A percentile compares a stretch with the other conserved stretches of the same genome.
Conservation (phyloP, 2,329 filamentous ascomycete species). For the Paraphoma chrysanthemicola region DNA sequence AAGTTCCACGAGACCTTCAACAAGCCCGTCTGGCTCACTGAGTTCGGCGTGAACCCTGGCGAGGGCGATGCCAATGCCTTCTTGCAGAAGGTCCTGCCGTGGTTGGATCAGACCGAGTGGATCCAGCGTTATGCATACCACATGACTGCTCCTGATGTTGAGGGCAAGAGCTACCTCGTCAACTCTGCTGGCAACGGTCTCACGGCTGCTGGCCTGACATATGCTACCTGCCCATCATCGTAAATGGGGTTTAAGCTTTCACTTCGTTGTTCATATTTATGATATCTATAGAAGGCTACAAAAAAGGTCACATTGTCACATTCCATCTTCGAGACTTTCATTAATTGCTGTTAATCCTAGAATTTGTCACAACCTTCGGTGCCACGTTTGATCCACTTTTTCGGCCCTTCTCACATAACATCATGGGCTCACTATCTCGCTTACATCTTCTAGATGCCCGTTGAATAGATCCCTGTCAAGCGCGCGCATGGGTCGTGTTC, state of each 20-base stretch:
- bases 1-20: conserved; percentile 35
- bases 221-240: conserved; percentile 8
- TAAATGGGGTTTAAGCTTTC: conserved; percentile 9
- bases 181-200: conserved; percentile 26
- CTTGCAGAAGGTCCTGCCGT: conserved; percentile 41
- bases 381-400: background rate
- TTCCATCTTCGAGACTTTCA: background rate
- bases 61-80: conserved; percentile 34
- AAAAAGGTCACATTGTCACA: background rate
- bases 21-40: conserved; percentile 47
- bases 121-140: conserved; percentile 46
- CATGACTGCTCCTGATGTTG: conserved; percentile 30
- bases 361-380: background rate
- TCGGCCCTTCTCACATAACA: background rate
- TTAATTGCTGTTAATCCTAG: background rate
- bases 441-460: too few relatives aligned
- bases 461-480: too few relatives aligned
- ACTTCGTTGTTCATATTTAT: conserved; percentile 12
- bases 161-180: conserved; percentile 23
- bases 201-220: conserved; percentile 25
- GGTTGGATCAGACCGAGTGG: conserved; percentile 41
- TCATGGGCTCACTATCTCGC: too few relatives aligned
- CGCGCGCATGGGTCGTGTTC: too few relatives aligned
- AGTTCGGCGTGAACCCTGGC: conserved; percentile 37
- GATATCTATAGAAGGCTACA: background rate